A percentile compares a stretch with the other conserved stretches of the same genome.
These are phyloP conservation scores for Vairimorpha apis DNA, from an alignment of 371 early-diverging fungal species.

Conservation along the genomic window DNA sequence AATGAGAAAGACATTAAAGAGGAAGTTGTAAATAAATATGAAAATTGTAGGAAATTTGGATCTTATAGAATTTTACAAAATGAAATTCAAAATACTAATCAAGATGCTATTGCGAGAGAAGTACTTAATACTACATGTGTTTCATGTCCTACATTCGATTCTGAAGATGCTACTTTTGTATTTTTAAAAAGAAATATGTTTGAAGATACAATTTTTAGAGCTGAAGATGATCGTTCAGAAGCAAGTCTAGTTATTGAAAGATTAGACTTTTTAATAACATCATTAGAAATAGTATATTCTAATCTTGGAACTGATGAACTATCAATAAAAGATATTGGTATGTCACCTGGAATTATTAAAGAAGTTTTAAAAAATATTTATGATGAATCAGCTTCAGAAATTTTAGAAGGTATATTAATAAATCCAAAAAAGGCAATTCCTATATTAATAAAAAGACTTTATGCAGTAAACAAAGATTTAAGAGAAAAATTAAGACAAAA, in stretches of 20 bases:
- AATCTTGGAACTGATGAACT: constrained; percentile 65
- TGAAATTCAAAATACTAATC: constrained; percentile 65
- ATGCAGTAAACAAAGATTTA: constrained; percentile 94
- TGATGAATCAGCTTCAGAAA: constrained; percentile 45
- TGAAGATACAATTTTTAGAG: constrained; percentile 85
- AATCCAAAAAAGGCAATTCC: constrained; percentile 85
- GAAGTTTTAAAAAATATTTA: constrained; percentile 71
- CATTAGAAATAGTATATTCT: constrained; percentile 74
- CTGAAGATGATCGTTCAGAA: constrained; percentile 95
- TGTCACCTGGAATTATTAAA: constrained; percentile 57
- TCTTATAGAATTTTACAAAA: constrained; percentile 54
- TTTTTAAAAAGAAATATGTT: constrained; percentile 80
- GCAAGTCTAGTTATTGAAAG: constrained; percentile 90
- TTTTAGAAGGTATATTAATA: constrained; percentile 72
- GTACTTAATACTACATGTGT: constrained; percentile 88
- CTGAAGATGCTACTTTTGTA: constrained; percentile 83
- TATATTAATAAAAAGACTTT: constrained; percentile 81
- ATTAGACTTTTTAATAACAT: constrained; percentile 75
- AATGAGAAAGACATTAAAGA: constrained; percentile 69
- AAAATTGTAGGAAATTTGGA: constrained; percentile 47
- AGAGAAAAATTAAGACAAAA: constrained; percentile 72
- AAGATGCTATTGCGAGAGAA: constrained; percentile 76
- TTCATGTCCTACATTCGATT: constrained; percentile 82
- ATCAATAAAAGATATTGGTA: constrained; percentile 68
- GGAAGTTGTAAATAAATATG: constrained; percentile 8